phyloP scores from a whole-genome alignment of 1,284 basidiomycete species.

The Tilletia walkeri region DNA sequence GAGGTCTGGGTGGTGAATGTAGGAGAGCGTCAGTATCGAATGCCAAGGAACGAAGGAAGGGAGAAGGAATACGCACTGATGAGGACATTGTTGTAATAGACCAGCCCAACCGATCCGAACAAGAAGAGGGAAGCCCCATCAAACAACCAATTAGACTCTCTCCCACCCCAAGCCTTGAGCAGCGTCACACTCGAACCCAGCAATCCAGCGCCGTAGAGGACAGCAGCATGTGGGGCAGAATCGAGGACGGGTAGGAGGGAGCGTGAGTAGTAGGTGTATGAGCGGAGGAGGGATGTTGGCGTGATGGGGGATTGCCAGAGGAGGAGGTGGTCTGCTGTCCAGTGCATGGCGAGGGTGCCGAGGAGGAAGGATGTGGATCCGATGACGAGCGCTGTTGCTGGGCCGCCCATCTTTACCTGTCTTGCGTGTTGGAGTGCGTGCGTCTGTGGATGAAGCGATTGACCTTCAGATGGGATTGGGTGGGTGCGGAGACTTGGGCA shows the following conservation, averaged over 20 bases:
- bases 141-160: constrained; percentile 54
- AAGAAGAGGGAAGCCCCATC: constrained; percentile 55
- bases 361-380: constrained; percentile 46
- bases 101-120: constrained; percentile 44
- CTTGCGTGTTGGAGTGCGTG: background rate
- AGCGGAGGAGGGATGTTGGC: constrained; percentile 37
- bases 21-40: no score
- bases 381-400: constrained; percentile 32
- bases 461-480: no score
- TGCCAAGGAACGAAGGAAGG: background rate
- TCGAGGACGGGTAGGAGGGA: constrained; percentile 42
- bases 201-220: constrained; percentile 28
- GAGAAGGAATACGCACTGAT: constrained; percentile 35
- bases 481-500: no score
- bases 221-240: constrained; percentile 32
- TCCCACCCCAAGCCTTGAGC: constrained; percentile 43
- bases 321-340: constrained; percentile 53
- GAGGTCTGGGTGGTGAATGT: no score
- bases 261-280: constrained; percentile 49
- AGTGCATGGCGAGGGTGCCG: constrained; percentile 53
- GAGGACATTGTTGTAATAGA: constrained; percentile 47
- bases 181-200: constrained; percentile 24
- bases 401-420: constrained; percentile 29
- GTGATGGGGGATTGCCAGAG: constrained; percentile 51
- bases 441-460: background rate